Base-by-base conservation (phyloP, 305 asterid species). In the Plantago rigida region DNA sequence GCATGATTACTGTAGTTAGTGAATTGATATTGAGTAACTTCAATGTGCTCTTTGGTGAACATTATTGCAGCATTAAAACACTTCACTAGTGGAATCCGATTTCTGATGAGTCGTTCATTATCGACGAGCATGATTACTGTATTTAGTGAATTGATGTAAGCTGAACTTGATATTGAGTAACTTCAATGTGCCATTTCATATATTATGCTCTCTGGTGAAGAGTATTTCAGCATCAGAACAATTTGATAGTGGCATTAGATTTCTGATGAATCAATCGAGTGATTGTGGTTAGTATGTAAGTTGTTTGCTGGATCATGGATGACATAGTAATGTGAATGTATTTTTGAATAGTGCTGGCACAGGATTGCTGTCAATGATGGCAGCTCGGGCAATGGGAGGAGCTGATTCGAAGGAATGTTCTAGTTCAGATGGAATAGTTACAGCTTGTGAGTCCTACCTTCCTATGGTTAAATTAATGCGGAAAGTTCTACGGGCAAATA, bases 381-480 rank as follows among this genome's bases (percentile, higher is more conserved):
- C 95, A 67, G 92, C 96, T 71, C 82, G 83, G 53, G 92, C 98
- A 36, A 84, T 84, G 90, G 79, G 80, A 47, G 71, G 47, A 51
- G 63, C 70, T 34, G 76, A 78, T 71, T 69, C 74, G 14, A 50
- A 74, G 28, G 68, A 22, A 45, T 60, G 46, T 51, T 62, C 78
- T 14, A 59, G 68, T 52, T 70, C 82, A 36, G 62, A 72, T 52
- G 94, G 87, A 46, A 71, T 42, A 79, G 96, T 87, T 64, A 84
- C 98, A 5, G 87, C 96, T 68, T 87, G 93, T 42, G 98, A 87
- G 81, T 86, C 98, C 9, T 91, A 91, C 78, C 93, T 91, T 76
- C 98, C 98, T 24, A 91, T 87, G 98, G 84, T 87, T n/a, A 91
- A 91, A 70, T 70, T 91, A 78, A 78, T 77, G 88, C 84, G 85